Conservation (phyloP, 352 stramenopile genomes). For the Peronospora belbahrii region DNA sequence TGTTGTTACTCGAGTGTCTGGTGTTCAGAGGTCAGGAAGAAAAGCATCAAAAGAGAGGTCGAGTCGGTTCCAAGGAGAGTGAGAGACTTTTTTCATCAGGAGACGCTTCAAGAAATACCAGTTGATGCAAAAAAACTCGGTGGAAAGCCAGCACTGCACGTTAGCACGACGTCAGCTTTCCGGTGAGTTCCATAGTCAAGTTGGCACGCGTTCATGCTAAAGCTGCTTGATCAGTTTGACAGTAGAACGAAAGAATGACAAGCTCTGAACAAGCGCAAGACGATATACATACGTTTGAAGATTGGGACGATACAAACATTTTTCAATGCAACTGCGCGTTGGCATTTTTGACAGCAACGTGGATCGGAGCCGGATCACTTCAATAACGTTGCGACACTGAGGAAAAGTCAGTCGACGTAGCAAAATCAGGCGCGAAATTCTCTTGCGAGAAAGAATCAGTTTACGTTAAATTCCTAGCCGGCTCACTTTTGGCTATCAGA, state of each 20-base stretch:
- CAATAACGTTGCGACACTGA: slow-evolving; percentile 12
- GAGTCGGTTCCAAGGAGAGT: slow-evolving; percentile 14
- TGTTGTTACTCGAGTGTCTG: too few relatives aligned
- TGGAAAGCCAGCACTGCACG: slow-evolving; percentile 8
- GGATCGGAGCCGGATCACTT: slow-evolving; percentile 1
- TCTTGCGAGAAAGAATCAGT: slow-evolving; percentile 15
- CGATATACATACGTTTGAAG: too few relatives aligned
- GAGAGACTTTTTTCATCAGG: slow-evolving; percentile 18
- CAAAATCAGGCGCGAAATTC: slow-evolving; percentile 11
- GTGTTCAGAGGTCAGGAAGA: too few relatives aligned
- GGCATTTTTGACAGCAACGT: not conserved
- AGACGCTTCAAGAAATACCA: slow-evolving; percentile 11
- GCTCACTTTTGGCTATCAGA: not conserved
- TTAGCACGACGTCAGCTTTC: not conserved
- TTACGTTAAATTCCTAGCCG: slow-evolving; percentile 1
- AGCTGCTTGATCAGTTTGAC: too few relatives aligned
- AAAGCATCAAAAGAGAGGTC: slow-evolving; percentile 9
- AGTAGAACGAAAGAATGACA: too few relatives aligned
- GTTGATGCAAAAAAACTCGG: slow-evolving; percentile 11
- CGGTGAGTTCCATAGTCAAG: not conserved
- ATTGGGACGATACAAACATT: too few relatives aligned
- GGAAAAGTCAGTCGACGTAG: slow-evolving; percentile 1
- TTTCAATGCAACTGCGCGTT: too few relatives aligned
- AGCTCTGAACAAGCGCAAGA: too few relatives aligned
- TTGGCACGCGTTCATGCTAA: too few relatives aligned